These are phyloP conservation scores for Diplodia corticola DNA, from an alignment of 2,329 filamentous ascomycete species.

Conservation along the genomic window DNA sequence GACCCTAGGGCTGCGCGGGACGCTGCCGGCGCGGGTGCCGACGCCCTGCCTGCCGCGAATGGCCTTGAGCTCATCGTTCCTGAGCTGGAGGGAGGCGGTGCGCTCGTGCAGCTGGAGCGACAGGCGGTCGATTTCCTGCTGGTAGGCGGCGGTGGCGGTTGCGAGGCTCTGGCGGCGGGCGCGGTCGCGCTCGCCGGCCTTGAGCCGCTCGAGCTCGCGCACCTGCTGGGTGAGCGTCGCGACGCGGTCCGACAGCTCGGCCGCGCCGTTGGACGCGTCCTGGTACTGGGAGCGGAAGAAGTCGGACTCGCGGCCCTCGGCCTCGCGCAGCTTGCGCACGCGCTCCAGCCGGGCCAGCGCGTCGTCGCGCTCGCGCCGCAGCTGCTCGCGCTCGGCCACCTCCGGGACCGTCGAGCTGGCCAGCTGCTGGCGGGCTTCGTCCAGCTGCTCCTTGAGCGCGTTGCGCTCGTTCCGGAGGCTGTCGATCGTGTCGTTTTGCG, in stretches of 20 bases:
- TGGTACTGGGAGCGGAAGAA: conserved; percentile 61
- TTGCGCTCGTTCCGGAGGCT: conserved; percentile 26
- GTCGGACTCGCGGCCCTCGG: conserved; percentile 51
- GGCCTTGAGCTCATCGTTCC: conserved; percentile 38
- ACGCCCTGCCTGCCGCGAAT: conserved; percentile 35
- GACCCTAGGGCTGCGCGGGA: conserved; percentile 40
- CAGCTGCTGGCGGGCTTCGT: conserved; percentile 11
- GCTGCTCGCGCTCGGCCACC: conserved; percentile 10
- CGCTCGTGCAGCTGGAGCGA: conserved; percentile 28
- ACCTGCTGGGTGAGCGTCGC: conserved; percentile 22
- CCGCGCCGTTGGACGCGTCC: conserved; percentile 19
- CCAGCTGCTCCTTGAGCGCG: not conserved
- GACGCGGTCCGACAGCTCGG: not conserved
- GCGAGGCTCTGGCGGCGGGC: not conserved
- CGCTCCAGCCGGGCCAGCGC: conserved; percentile 33
- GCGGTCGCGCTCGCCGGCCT: conserved; percentile 9
- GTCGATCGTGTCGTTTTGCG: conserved; percentile 33
- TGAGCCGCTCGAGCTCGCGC: not conserved
- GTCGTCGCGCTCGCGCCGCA: conserved; percentile 29
- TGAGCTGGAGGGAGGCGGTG: conserved; percentile 25
- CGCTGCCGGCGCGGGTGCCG: conserved; percentile 39
- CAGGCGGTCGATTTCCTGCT: conserved; percentile 30
- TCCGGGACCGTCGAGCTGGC: conserved; percentile 1
- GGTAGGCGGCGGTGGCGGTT: conserved; percentile 8
- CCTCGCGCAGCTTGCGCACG: conserved; percentile 34